Evolutionary conservation across 2,329 filamentous ascomycete genomes (phyloP).

Genomic region (Aspergillus sp.): DNA sequence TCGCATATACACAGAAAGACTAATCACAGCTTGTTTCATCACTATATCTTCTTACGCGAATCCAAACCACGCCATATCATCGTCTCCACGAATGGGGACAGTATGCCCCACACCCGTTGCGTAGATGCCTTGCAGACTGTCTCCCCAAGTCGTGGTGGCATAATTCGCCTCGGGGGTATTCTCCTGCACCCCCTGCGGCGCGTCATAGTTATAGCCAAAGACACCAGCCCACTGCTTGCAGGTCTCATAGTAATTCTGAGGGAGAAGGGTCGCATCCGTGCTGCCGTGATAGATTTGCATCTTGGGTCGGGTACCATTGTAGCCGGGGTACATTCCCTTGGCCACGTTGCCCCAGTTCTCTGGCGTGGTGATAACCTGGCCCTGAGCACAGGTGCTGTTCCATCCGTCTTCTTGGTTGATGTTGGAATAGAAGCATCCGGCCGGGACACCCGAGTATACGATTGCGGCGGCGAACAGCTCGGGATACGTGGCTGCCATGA

Average conservation of each 20-base stretch:
- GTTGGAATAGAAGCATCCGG: constrained; percentile 21
- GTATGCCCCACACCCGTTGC: constrained; percentile 22
- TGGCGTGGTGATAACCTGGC: constrained; percentile 18
- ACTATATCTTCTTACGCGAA: constrained; percentile 8
- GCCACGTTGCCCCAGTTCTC: constrained; percentile 21
- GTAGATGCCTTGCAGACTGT: constrained; percentile 21
- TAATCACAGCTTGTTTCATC: too few species aligned
- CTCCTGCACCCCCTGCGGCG: constrained; percentile 12
- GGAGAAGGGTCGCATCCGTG: constrained; percentile 50
- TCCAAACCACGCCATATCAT: constrained; percentile 26
- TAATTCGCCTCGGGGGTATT: constrained; percentile 19
- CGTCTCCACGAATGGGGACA: constrained; percentile 18
- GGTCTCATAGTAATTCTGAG: constrained; percentile 58
- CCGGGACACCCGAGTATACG: constrained; percentile 19
- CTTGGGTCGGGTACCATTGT: constrained; percentile 50
- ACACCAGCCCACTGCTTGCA: constrained; percentile 58
- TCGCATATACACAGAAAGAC: too few species aligned
- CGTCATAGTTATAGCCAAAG: constrained; percentile 36
- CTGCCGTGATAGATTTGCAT: constrained; percentile 61
- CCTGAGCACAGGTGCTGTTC: constrained; percentile 24
- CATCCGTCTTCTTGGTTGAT: constrained; percentile 17
- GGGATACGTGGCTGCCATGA: constrained; percentile 22
- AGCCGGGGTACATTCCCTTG: constrained; percentile 22
- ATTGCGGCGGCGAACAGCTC: constrained; percentile 23
- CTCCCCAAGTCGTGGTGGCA: constrained; percentile 22